Base-by-base conservation (phyloP, 495 filamentous ascomycete species). In the Haplographium delicatum region DNA sequence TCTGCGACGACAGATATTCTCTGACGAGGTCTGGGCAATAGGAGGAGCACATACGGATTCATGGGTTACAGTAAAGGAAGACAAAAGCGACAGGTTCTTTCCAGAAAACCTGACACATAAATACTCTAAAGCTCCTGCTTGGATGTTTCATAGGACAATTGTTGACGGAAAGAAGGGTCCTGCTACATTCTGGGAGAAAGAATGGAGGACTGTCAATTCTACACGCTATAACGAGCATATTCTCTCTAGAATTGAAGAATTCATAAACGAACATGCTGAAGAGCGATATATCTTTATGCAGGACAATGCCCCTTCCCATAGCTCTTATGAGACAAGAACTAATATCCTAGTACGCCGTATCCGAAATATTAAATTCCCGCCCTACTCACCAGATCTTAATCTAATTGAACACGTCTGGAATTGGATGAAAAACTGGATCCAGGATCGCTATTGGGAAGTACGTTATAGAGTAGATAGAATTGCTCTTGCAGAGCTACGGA, bases 81-180 rank as follows among this genome's bases (percentile, higher is more conserved):
- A 41, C 31, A 19, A 26, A 24, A n/a, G 6, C 31, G 38, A 51
- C 25, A 22, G 37, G 8, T 33, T 19, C 8, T 2, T 22, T 6
- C 24, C 37, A 4, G 48, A 43, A 16, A 22, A 7, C 15, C 0
- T 51, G 5, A n/a, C 33, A 16, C 38, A 51, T 22, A 51, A 51
- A 19, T 51, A 57, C 15, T 31, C 54, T 42, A 38, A 56, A 19
- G 53, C 51, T 9, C 5, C 19, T 0, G 62, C 63, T 13, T 68
- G 51, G 58, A 67, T 67, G 57, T 65, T 67, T 34, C 63, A 52
- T 39, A 59, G 59, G 1, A 57, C 37, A 15, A 65, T 64, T 51
- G 54, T 48, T 16, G 41, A 51, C 13, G 22, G 13, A 16, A 38
- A 37, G 4, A 65, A 65, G 48, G 63, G 65, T 1, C 63, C 53